Base-by-base conservation (phyloP, 805 yeast species). In the Ogataea nakhonphanomensis region DNA sequence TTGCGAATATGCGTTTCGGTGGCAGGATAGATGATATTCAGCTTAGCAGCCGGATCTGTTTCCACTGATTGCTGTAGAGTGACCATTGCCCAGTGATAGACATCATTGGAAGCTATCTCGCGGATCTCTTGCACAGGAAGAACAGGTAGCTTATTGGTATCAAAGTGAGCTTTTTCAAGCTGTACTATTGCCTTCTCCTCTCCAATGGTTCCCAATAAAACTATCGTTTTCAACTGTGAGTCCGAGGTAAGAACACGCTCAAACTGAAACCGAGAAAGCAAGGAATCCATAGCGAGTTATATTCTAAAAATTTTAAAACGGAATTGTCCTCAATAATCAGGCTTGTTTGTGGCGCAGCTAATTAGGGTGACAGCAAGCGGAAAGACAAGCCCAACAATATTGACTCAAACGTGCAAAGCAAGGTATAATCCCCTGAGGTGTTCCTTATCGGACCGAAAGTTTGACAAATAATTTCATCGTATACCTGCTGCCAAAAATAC, bases 21-120 rank as follows among this genome's bases (percentile, higher is more conserved):
- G 0, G 98, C 98, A 1, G 99, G 99, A 59, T 77, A 88, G 20
- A 91, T 80, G 41, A 91, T 51, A 50, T 83, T 88, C 40, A 87
- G 52, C 55, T 90, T 89, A 11, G 81, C 81, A 1, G 79, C 72
- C 1, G 95, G 86, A 4, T 51, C 51, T 0, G 51, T 48, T 0
- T 64, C 66, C n/a, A 78, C 44, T 34, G 71, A 66, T 46, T 77
- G 81, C 3, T 51, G 50, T 30, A 83, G 48, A 1, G 73, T 59
- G 1, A 76, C 76, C 33, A 75, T 59, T 10, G 87, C 86, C 97
- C 98, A 91, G 46, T 73, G 73, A 56, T 91, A 91, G 1, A 90
- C 79, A 52, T 88, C 97, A 59, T 91, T 93, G 11, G 66, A 59
- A n/a, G 85, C 81, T 13, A 81, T 69, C 20, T 66, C 51, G 21